Conservation (phyloP, 345 rosid species). For the Turritis glabra region DNA sequence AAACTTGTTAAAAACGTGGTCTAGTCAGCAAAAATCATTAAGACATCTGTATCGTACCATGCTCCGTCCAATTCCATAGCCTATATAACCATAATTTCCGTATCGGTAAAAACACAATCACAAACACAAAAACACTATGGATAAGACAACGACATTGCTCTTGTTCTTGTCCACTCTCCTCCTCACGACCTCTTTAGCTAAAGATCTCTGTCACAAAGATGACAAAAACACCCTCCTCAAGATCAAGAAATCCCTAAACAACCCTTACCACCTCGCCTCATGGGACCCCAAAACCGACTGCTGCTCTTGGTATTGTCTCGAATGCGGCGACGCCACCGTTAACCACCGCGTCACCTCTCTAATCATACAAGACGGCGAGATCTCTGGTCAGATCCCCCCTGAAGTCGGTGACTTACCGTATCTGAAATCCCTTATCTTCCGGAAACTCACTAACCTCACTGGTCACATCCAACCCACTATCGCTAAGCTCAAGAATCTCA, state of each 20-base stretch:
- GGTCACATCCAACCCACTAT: slow-evolving; percentile 61
- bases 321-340: slow-evolving; percentile 53
- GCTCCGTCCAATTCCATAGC: not conserved
- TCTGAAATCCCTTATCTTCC: slow-evolving; percentile 50
- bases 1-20: slow-evolving; percentile 16
- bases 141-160: slow-evolving; percentile 25
- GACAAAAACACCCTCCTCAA: slow-evolving; percentile 65
- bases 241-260: slow-evolving; percentile 53
- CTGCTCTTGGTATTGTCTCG: slow-evolving; percentile 65
- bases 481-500: slow-evolving; percentile 57
- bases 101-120: slow-evolving; percentile 5
- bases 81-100: slow-evolving; percentile 20
- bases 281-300: slow-evolving; percentile 70
- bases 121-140: slow-evolving; percentile 4
- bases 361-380: slow-evolving; percentile 46
- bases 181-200: slow-evolving; percentile 41
- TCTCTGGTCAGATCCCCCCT: slow-evolving; percentile 54
- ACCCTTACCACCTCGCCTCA: slow-evolving; percentile 60
- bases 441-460: slow-evolving; percentile 56
- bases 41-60: not conserved
- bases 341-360: slow-evolving; percentile 63
- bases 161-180: slow-evolving; percentile 28
- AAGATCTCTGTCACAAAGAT: slow-evolving; percentile 52
- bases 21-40: slow-evolving; percentile 14
- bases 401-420: slow-evolving; percentile 63